Evolutionary conservation across 2,329 filamentous ascomycete species (phyloP), one percentile per base, ranked within the genome.

Genomic region (Helicocarpus griseus): DNA sequence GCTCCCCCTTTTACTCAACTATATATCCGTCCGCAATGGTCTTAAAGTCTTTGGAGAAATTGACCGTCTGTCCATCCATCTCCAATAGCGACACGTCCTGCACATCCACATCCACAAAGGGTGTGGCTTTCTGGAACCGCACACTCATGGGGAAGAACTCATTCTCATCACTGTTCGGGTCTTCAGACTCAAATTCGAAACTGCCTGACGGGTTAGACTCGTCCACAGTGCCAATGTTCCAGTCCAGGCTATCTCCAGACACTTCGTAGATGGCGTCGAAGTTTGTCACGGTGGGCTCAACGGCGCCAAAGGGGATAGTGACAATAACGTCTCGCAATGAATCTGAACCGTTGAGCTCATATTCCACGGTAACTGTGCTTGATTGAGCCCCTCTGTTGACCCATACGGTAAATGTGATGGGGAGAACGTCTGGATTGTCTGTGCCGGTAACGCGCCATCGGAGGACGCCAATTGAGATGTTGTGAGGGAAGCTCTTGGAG

Each of bases 71-170:
- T 26, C 69, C 71, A 48, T 69, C 69, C 64, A 71, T 69, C 45
- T 75, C 72, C 51, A 75, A 54, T 33, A 74, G 56, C n/a, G 66
- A 65, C 21, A 70, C 70, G 47, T 63, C 60, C 26, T 61, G 63
- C 45, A 97, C 91, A 73, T 96, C 89, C 57, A 98, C 87, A 62
- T 96, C 89, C 48, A 97, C 80, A 68, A 88, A 95, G 26, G 93
- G 91, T 53, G 79, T 81, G 39, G 82, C 79, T 78, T 95, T 96
- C 57, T 81, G 84, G 72, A 98, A 98, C 50, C 83, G 80, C 54
- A 97, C 83, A 50, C 81, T 85, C 90, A 98, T 97, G 1, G 93
- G 93, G 82, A 98, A 98, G 75, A 97, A 97, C 61, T 96, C 90
- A 52, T 88, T 85, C 66, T 97, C 93, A 60, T 91, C 88, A 51